Conservation (phyloP, 352 stramenopile species). For the Phytophthora colocasiae region DNA sequence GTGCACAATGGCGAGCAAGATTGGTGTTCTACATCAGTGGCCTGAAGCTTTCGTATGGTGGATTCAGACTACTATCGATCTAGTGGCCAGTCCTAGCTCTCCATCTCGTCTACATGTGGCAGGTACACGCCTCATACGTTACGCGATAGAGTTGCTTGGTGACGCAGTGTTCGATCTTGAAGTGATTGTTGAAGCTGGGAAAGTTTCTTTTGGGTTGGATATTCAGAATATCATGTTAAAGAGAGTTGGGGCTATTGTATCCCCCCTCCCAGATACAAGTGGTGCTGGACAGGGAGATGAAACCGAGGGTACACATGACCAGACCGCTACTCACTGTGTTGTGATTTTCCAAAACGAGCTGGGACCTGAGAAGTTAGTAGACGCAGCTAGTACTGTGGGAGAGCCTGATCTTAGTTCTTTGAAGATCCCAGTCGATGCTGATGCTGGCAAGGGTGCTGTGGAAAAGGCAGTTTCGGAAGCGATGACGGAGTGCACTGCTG, state of each 20-base stretch:
- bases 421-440: conserved; percentile 33
- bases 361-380: conserved; percentile 48
- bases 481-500: conserved; percentile 30
- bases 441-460: conserved; percentile 26
- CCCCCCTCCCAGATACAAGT: conserved; percentile 14
- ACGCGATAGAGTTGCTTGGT: conserved; percentile 29
- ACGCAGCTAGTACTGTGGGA: conserved; percentile 47
- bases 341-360: conserved; percentile 62
- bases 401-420: conserved; percentile 51
- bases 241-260: conserved; percentile 40
- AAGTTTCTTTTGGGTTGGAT: conserved; percentile 28
- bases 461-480: conserved; percentile 37
- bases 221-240: conserved; percentile 47
- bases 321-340: conserved; percentile 40
- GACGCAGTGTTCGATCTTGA: conserved; percentile 38
- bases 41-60: conserved; percentile 32
- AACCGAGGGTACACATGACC: not conserved
- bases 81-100: conserved; percentile 11
- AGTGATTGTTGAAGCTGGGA: conserved; percentile 9
- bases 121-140: conserved; percentile 27
- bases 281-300: not conserved
- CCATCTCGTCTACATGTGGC: conserved; percentile 22
- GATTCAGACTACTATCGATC: conserved; percentile 31
- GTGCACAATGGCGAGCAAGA: conserved; percentile 25
- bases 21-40: conserved; percentile 18